phyloP scores from a whole-genome alignment of 2,329 filamentous ascomycete species.

The Ascochyta fabae region DNA sequence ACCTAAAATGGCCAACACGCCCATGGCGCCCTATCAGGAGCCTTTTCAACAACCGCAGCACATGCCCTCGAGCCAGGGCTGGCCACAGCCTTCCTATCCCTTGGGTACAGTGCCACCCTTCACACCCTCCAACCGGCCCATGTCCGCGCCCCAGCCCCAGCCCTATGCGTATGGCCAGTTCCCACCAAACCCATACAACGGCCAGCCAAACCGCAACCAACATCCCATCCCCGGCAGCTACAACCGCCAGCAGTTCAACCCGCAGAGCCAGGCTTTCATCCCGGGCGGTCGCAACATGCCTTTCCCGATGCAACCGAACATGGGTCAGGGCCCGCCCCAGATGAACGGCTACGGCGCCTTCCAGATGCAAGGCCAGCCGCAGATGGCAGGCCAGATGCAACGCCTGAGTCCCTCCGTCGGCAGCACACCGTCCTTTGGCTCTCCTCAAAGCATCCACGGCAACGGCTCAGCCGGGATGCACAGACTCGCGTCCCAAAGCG shows the following conservation, averaged over 20 bases:
- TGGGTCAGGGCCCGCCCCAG: conserved; percentile 39
- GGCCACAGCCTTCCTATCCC: conserved; percentile 40
- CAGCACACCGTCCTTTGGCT: conserved; percentile 39
- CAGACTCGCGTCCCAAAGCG: conserved; percentile 34
- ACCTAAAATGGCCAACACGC: conserved; percentile 47
- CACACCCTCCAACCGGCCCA: conserved; percentile 36
- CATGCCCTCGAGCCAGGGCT: conserved; percentile 39
- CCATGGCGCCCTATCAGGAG: conserved; percentile 45
- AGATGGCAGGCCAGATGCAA: conserved; percentile 29
- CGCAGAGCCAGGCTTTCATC: conserved; percentile 90
- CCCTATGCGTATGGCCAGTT: conserved; percentile 80
- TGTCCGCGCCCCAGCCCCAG: conserved; percentile 46
- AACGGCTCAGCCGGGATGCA: conserved; percentile 28
- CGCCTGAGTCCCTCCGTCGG: conserved; percentile 37
- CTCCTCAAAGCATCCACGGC: conserved; percentile 34
- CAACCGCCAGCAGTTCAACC: conserved; percentile 87
- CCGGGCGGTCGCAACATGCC: conserved; percentile 61
- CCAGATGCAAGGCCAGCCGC: conserved; percentile 26
- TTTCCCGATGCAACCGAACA: conserved; percentile 42
- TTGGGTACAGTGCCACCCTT: conserved; percentile 34
- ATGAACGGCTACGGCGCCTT: conserved; percentile 41
- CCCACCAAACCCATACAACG: conserved; percentile 65
- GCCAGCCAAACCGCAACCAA: conserved; percentile 72
- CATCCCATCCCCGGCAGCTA: conserved; percentile 86
- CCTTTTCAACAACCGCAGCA: conserved; percentile 39